Base-by-base conservation (phyloP, 2,329 filamentous ascomycete genomes). In the Scortechinia acanthostroma region DNA sequence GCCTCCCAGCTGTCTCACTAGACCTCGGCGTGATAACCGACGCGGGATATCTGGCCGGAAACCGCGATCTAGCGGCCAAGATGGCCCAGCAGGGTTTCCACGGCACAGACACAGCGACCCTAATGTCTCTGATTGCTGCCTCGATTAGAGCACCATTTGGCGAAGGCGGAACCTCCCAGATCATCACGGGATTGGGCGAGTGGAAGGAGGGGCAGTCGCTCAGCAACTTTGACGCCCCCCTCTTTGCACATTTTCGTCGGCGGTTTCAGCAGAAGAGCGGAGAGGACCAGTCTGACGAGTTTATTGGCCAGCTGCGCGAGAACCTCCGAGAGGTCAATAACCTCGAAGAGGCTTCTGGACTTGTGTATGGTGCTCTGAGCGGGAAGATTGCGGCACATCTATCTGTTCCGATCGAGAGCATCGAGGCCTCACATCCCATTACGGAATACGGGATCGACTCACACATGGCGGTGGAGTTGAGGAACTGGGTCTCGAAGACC, bases 401-500 rank as follows among this genome's bases (percentile, higher is more conserved):
- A 13, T 10, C 17, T 40, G 20, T 40, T 19, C 17, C 35, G 10
- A 6, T 40, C 6, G 35, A 40, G 6, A 19, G 17, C 17, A 40
- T 40, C 6, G 35, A 40, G 6, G 13, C 35, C 10, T 40, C 35
- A 17, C 6, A 6, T 10, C 10, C 16, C 5, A 19, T 40, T 17
- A 14, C 35, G 35, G 10, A 10, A 17, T 19, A 13, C 17, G 35
- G 35, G 19, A 6, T 40, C 6, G 35, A 40, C 16, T 40, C 35
- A 17, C 17, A 13, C 10, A 17, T 40, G 14, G 35, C 35, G 35
- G 17, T 40, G 10, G 35, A 40, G 35, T 6, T 40, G 6, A 10
- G 35, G 35, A 40, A 40, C 35, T 40, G 35, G 35, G 19, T 40
- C 19, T 6, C 35, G 16, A 6, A 19, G 10, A 19, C 58, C 44